Evolutionary conservation across 768 basidiomycete genomes (phyloP).

Genomic region (Artomyces pyxidatus): DNA sequence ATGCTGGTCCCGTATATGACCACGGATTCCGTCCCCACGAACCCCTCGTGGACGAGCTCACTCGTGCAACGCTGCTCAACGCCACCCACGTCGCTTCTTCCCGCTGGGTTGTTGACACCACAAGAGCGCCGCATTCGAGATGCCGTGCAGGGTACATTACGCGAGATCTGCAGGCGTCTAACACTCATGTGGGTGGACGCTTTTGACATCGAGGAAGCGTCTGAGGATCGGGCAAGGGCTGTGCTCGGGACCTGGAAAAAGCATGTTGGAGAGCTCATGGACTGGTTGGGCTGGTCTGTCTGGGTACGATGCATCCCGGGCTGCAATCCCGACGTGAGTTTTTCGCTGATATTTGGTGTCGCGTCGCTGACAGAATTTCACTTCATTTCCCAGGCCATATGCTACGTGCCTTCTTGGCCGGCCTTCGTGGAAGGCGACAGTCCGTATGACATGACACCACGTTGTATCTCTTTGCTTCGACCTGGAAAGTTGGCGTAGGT

Average conservation of each 20-base stretch:
- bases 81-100: constrained; percentile 8
- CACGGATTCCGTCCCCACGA: constrained; percentile 5
- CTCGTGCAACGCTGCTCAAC: constrained; percentile 13
- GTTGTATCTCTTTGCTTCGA: not conserved
- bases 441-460: not conserved
- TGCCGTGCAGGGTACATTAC: constrained; percentile 10
- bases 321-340: not conserved
- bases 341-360: no score
- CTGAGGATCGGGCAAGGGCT: not conserved
- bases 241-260: not conserved
- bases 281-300: constrained; percentile 16
- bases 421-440: constrained; percentile 1
- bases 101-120: constrained; percentile 6
- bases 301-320: constrained; percentile 14
- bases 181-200: constrained; percentile 10
- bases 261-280: constrained; percentile 11
- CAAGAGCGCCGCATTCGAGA: constrained; percentile 9
- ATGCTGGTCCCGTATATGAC: constrained; percentile 26
- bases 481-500: no score
- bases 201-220: constrained; percentile 12
- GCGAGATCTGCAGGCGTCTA: constrained; percentile 14
- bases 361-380: not conserved
- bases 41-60: constrained; percentile 5
- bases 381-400: constrained; percentile 4
- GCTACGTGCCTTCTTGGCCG: constrained; percentile 16